phyloP scores from a whole-genome alignment of 1,284 basidiomycete species.

The Amylostereum areolatum region DNA sequence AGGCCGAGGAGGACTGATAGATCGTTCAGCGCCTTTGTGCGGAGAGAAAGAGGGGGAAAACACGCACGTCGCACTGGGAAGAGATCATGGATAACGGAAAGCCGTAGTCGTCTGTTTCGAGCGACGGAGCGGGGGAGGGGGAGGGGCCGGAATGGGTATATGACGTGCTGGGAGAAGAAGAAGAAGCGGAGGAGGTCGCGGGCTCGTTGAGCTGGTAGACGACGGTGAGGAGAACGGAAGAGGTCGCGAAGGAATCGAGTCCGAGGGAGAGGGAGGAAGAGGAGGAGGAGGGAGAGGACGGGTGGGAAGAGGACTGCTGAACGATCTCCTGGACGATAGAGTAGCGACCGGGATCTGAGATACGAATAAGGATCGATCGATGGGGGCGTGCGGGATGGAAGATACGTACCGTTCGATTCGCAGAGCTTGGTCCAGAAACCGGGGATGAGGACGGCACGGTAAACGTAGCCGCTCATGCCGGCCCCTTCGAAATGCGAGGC shows the following conservation, averaged over 20 bases:
- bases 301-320: constrained; percentile 11
- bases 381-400: not conserved
- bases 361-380: constrained; percentile 3
- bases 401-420: constrained; percentile 40
- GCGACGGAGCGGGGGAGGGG: not conserved
- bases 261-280: constrained; percentile 45
- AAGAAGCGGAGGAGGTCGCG: not conserved
- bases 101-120: not conserved
- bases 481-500: constrained; percentile 5
- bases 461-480: constrained; percentile 35
- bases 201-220: constrained; percentile 16
- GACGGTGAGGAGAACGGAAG: constrained; percentile 14
- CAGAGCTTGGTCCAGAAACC: constrained; percentile 54
- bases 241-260: constrained; percentile 37
- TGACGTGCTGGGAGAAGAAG: not conserved
- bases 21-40: not conserved
- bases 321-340: constrained; percentile 50
- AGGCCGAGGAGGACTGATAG: constrained; percentile 3
- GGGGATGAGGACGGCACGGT: constrained; percentile 53
- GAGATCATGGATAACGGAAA: not conserved
- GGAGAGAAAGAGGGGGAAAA: constrained; percentile 2
- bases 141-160: not conserved
- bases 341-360: constrained; percentile 51
- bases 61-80: constrained; percentile 1
- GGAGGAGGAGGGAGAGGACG: not conserved